phyloP scores from a whole-genome alignment of 1,284 basidiomycete genomes.

The Ceraceosorus bombacis region DNA sequence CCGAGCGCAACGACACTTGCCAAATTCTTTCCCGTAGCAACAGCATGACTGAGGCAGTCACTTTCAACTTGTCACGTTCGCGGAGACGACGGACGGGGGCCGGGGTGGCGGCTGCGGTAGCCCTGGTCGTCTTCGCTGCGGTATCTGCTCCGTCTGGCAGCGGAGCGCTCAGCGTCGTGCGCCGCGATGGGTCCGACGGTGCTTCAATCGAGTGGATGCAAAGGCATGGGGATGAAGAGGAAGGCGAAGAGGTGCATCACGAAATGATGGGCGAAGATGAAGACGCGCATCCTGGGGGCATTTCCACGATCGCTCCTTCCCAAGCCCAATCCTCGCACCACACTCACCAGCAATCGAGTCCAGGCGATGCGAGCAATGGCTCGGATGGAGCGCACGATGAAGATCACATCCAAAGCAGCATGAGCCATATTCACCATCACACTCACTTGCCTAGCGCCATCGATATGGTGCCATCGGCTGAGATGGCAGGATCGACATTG shows the following conservation, averaged over 20 bases:
- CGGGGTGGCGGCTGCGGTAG: too few relatives aligned
- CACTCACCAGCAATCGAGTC: background rate
- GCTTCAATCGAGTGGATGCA: background rate
- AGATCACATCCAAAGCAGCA: background rate
- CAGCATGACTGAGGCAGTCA: too few relatives aligned
- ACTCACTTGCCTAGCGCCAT: background rate
- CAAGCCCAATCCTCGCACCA: constrained; percentile 1
- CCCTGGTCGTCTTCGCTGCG: too few relatives aligned
- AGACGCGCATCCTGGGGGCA: constrained; percentile 2
- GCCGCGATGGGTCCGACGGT: too few relatives aligned
- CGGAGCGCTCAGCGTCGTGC: too few relatives aligned
- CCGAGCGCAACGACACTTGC: too few relatives aligned
- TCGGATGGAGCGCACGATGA: constrained; percentile 5
- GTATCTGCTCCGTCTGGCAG: too few relatives aligned
- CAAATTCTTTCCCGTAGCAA: too few relatives aligned
- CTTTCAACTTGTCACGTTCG: too few relatives aligned
- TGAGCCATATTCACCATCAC: background rate
- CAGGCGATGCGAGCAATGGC: constrained; percentile 7
- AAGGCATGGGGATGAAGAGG: constrained; percentile 20
- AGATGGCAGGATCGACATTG: background rate
- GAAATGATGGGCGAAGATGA: background rate
- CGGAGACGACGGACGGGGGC: too few relatives aligned
- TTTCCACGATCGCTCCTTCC: background rate
- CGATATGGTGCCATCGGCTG: background rate
- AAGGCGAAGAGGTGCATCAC: constrained; percentile 12